phyloP scores from a whole-genome alignment of 805 yeast genomes.

The Metschnikowia cubensis region DNA sequence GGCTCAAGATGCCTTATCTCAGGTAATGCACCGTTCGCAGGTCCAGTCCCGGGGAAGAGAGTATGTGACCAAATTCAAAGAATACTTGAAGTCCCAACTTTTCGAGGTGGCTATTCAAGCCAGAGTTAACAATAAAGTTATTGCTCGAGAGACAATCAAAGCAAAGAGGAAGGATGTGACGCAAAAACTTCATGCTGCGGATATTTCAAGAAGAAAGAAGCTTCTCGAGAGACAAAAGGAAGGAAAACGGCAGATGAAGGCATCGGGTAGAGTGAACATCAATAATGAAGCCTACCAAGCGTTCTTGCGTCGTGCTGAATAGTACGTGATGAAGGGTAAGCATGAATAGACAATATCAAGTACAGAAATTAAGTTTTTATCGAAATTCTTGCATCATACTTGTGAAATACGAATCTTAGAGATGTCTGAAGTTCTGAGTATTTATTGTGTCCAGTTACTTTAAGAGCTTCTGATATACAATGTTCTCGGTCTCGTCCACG shows the following conservation, averaged over 20 bases:
- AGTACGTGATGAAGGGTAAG: not conserved
- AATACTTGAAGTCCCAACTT: slow-evolving; percentile 73
- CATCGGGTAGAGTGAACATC: slow-evolving; percentile 72
- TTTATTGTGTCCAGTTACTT: slow-evolving; percentile 8
- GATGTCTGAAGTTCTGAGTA: not conserved
- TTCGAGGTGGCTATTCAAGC: slow-evolving; percentile 95
- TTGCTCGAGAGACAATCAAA: slow-evolving; percentile 90
- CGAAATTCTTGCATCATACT: not conserved
- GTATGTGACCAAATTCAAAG: slow-evolving; percentile 79
- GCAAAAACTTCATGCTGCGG: slow-evolving; percentile 90
- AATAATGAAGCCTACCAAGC: slow-evolving; percentile 88
- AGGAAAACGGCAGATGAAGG: slow-evolving; percentile 82
- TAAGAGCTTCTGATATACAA: slow-evolving; percentile 80
- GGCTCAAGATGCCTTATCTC: slow-evolving; percentile 88
- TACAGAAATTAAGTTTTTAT: not conserved
- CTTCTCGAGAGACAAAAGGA: slow-evolving; percentile 84
- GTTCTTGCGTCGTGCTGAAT: slow-evolving; percentile 48
- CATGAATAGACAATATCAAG: slow-evolving; percentile 1
- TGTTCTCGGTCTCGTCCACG: slow-evolving; percentile 77
- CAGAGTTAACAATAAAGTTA: slow-evolving; percentile 67
- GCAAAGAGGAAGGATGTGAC: slow-evolving; percentile 95
- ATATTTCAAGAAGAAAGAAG: slow-evolving; percentile 84
- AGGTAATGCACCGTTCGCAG: slow-evolving; percentile 80
- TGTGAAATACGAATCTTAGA: not conserved
- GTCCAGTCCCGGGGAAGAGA: slow-evolving; percentile 69